phyloP scores from a whole-genome alignment of 78 protist species.

The Andalucia godoyi region DNA sequence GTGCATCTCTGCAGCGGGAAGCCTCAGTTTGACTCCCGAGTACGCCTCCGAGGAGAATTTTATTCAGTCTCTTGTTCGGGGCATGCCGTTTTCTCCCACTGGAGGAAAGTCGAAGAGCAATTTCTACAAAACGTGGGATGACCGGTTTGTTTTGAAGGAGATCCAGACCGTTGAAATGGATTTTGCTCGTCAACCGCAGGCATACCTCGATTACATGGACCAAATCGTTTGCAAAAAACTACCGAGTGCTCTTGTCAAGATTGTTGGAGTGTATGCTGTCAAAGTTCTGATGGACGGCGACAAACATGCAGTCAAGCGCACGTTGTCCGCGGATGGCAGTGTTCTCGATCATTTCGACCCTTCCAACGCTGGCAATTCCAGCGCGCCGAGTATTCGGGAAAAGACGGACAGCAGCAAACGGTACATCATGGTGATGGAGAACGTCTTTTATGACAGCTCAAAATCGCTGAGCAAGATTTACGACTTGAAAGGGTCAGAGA shows the following conservation, averaged over 20 bases:
- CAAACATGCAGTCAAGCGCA: not conserved
- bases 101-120: constrained; percentile 10
- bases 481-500: constrained; percentile 10
- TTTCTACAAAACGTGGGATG: constrained; percentile 14
- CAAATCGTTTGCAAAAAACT: not conserved
- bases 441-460: constrained; percentile 15
- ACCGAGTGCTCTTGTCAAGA: constrained; percentile 17
- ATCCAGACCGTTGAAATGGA: not conserved
- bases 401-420: too few species aligned
- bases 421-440: too few species aligned
- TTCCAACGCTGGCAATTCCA: too few species aligned
- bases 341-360: too few species aligned
- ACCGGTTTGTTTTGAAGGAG: constrained; percentile 9
- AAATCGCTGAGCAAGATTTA: not conserved
- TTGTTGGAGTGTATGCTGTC: constrained; percentile 10
- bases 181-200: not conserved
- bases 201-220: constrained; percentile 4
- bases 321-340: too few species aligned
- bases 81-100: constrained; percentile 10
- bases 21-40: too few species aligned
- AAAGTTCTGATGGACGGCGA: not conserved
- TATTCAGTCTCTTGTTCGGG: not conserved
- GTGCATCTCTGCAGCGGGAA: too few species aligned
- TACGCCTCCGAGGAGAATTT: not conserved
- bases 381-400: too few species aligned